phyloP scores from a whole-genome alignment of 2,329 filamentous ascomycete genomes.

The Coleophoma cylindrospora region DNA sequence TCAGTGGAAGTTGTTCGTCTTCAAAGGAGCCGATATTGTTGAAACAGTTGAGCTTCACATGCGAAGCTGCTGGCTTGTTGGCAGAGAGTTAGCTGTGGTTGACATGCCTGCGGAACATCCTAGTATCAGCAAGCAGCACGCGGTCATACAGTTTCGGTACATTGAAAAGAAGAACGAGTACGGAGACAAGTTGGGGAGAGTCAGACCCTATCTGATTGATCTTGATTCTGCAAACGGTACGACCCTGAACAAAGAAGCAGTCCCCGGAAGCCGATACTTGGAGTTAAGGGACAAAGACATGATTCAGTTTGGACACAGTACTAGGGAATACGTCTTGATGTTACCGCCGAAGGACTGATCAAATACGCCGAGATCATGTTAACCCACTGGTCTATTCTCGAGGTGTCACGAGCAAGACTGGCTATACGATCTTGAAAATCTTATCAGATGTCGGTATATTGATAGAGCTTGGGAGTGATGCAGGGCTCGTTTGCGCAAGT shows the following conservation, averaged over 20 bases:
- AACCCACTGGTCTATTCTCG: neutral
- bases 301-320: constrained; percentile 80
- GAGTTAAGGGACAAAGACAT: constrained; percentile 88
- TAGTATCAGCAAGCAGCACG: constrained; percentile 92
- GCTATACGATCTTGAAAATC: too few species aligned
- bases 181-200: constrained; percentile 74
- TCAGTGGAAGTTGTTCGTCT: constrained; percentile 86
- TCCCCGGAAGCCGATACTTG: constrained; percentile 74
- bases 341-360: constrained; percentile 40
- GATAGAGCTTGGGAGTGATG: too few species aligned
- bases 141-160: constrained; percentile 88
- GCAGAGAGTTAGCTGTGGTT: constrained; percentile 73
- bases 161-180: constrained; percentile 80
- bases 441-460: too few species aligned
- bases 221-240: constrained; percentile 93
- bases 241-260: constrained; percentile 66
- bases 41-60: constrained; percentile 74
- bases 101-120: constrained; percentile 85
- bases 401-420: neutral
- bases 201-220: constrained; percentile 88
- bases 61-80: constrained; percentile 87
- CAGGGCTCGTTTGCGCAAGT: too few species aligned
- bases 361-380: neutral
- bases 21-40: constrained; percentile 76
- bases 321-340: constrained; percentile 95